Base-by-base conservation (phyloP, 1,284 basidiomycete species). In the Cutaneotrichosporon daszewskae region DNA sequence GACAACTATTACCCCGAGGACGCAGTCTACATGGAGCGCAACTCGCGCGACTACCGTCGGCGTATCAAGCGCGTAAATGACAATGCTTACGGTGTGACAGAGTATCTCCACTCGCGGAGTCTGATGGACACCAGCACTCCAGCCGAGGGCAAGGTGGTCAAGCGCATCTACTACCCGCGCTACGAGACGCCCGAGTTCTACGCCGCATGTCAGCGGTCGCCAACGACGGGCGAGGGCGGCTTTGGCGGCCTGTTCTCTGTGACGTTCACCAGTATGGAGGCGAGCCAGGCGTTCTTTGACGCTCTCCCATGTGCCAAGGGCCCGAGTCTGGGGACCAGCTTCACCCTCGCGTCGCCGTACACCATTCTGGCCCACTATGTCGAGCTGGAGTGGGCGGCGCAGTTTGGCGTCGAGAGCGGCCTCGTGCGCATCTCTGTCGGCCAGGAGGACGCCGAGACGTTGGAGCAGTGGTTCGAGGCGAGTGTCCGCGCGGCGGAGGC, bases 21-120 rank as follows among this genome's bases (percentile, higher is more conserved):
- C 64, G 89, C 89, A 25, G 82, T 97, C 42, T 96, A 85, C 75
- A 87, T 98, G 84, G 94, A 98, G 68, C 85, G 94, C 56, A 98
- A 98, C 72, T 95, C 90, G 17, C 87, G 94, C 40, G 84, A 96
- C 72, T 96, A 96, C 74, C 75, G 78, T 39, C 74, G 74, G 9
- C 85, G 94, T 43, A 79, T 92, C 54, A 76, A 76, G 45, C 68
- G 76, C 43, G 89, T 96, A 68, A 88, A 98, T 68, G 67, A 71
- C 40, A 97, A 95, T 66, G 78, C 94, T 3, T 82, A 86, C 63
- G 79, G 79, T 22, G 74, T 95, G 36, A 92, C 88, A 60, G 82
- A 84, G 44, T 81, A 84, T 62, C 75, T 98, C n/a, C 77, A 75
- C 47, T 73, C 77, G 6, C 79, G 76, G 37, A 84, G 83, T 4